Conservation (phyloP, 805 yeast genomes). For the Candida palmyrensis region DNA sequence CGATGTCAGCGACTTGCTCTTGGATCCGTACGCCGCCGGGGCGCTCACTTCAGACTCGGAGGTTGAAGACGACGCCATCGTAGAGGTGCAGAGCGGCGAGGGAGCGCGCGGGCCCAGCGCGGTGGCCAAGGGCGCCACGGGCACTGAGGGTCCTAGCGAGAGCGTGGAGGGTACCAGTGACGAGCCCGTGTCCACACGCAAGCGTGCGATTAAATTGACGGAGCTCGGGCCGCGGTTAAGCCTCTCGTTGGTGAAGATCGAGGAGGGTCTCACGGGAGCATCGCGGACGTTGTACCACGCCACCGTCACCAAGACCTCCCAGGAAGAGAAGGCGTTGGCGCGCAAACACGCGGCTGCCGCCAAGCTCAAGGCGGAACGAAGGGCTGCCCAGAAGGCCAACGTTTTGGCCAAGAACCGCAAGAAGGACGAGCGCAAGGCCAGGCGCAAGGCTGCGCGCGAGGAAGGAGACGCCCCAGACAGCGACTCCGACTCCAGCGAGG, state of each 20-base stretch:
- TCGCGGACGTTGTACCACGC: slow-evolving; percentile 89
- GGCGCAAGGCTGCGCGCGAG: slow-evolving; percentile 53
- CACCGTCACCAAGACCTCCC: slow-evolving; percentile 54
- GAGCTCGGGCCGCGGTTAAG: slow-evolving; percentile 91
- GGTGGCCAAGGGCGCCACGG: slow-evolving; percentile 14
- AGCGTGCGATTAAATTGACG: slow-evolving; percentile 85
- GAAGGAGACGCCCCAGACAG: slow-evolving; percentile 23
- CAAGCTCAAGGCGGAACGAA: slow-evolving; percentile 64
- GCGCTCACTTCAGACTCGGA: slow-evolving; percentile 89
- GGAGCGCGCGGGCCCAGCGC: slow-evolving; percentile 14
- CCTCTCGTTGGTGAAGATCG: slow-evolving; percentile 74
- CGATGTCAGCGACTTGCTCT: slow-evolving; percentile 78
- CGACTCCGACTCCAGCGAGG: slow-evolving; percentile 24
- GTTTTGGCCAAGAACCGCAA: slow-evolving; percentile 69
- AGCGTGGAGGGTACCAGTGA: slow-evolving; percentile 10
- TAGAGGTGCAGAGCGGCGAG: slow-evolving; percentile 44
- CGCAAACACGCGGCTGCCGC: slow-evolving; percentile 58
- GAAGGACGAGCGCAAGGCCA: slow-evolving; percentile 67
- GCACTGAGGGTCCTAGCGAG: slow-evolving; percentile 10
- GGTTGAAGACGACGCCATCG: slow-evolving; percentile 85
- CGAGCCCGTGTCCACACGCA: slow-evolving; percentile 32
- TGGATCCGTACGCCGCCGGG: slow-evolving; percentile 78
- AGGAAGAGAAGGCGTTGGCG: slow-evolving; percentile 59
- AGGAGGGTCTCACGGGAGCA: slow-evolving; percentile 77
- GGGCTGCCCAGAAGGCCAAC: slow-evolving; percentile 73